phyloP scores from a whole-genome alignment of 208 protist species.

The Vickermania spadyakhi region DNA sequence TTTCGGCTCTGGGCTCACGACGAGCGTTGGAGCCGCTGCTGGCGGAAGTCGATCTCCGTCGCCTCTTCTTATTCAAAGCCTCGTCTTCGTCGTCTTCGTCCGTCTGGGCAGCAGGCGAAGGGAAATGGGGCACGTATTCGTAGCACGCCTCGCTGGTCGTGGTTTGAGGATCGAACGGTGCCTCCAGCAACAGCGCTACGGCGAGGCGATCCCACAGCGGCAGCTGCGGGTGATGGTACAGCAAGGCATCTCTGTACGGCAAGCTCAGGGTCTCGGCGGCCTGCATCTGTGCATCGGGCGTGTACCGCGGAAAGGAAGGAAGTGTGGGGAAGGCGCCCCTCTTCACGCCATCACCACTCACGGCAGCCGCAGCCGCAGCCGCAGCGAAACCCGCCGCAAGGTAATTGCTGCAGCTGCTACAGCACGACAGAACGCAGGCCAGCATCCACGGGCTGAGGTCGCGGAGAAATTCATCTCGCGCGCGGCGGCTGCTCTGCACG shows the following conservation, averaged over 20 bases:
- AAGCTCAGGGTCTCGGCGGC: neutral
- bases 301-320: too few relatives aligned
- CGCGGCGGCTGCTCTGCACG: conserved; percentile 20
- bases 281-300: conserved; percentile 7
- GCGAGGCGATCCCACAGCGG: conserved; percentile 75
- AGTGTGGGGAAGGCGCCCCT: too few relatives aligned
- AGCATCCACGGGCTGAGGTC: conserved; percentile 67
- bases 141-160: neutral
- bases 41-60: neutral
- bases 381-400: neutral
- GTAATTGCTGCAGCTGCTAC: conserved; percentile 4
- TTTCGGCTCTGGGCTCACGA: too few relatives aligned
- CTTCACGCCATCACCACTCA: too few relatives aligned
- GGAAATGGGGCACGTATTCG: neutral
- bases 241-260: neutral
- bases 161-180: neutral
- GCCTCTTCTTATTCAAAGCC: neutral
- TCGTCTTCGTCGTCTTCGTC: neutral
- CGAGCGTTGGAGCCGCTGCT: conserved; percentile 10
- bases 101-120: too few relatives aligned
- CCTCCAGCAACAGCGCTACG: conserved; percentile 47
- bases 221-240: conserved; percentile 20
- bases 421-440: conserved; percentile 40
- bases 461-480: conserved; percentile 38
- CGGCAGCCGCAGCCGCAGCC: neutral